phyloP scores from a whole-genome alignment of 805 yeast genomes.

The Metschnikowia bowlesiae region DNA sequence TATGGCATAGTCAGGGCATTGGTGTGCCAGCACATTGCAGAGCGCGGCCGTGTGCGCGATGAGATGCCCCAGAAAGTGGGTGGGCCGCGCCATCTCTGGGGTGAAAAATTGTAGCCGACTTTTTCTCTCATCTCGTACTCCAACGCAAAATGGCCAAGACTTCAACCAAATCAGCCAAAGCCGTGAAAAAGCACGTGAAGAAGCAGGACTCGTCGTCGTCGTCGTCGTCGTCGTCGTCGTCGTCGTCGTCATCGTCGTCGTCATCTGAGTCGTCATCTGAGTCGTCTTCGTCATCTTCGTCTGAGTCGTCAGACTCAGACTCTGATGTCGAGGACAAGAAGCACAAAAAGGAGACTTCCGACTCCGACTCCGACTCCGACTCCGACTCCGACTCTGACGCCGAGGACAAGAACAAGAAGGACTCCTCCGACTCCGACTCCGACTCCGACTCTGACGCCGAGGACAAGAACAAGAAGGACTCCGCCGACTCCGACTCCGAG shows the following conservation, averaged over 20 bases:
- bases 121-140: slow-evolving; percentile 2
- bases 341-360: not conserved
- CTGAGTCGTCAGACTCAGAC: slow-evolving; percentile 19
- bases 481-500: slow-evolving; percentile 13
- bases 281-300: slow-evolving; percentile 19
- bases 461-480: slow-evolving; percentile 7
- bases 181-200: slow-evolving; percentile 3
- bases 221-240: slow-evolving; percentile 18
- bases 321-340: not conserved
- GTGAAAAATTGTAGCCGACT: slow-evolving; percentile 1
- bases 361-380: not conserved
- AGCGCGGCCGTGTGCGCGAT: not conserved
- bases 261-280: slow-evolving; percentile 17
- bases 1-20: no score
- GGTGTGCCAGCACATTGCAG: not conserved
- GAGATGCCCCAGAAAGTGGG: slow-evolving; percentile 3
- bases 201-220: slow-evolving; percentile 6
- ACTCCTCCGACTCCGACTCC: slow-evolving; percentile 14
- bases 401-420: not conserved
- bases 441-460: slow-evolving; percentile 13
- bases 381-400: slow-evolving; percentile 6
- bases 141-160: slow-evolving; percentile 37
- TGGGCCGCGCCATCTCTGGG: slow-evolving; percentile 1
- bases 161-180: slow-evolving; percentile 21
- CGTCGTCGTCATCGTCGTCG: slow-evolving; percentile 16